Evolutionary conservation across 2,329 filamentous ascomycete species (phyloP), one percentile per base, ranked within the genome.

Genomic region (Sclerotinia glacialis): DNA sequence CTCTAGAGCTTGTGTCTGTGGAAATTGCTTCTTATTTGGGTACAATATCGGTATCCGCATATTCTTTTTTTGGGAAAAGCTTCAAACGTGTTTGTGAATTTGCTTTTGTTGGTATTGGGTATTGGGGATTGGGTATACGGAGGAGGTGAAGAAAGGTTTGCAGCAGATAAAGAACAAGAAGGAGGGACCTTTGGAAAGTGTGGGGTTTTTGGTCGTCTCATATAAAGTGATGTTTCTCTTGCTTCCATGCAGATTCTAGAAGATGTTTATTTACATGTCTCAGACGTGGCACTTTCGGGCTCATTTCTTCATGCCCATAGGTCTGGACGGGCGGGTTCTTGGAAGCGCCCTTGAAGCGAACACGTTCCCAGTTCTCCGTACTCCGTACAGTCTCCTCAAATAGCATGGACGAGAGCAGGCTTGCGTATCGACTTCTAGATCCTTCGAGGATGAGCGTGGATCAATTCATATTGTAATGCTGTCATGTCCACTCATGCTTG

Each of bases 401-500:
- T 46, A 26, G 14, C 26, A 31, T 59, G 55, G 18, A n/a, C 23
- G 18, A 28, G 40, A 46, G n/a, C 55, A 44, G 26, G 55, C 40
- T 46, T 59, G 14, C 14, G 46, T n/a, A n/a, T 59, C 55, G 26
- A 59, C 18, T 40, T 59, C 55, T 46, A n/a, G n/a, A 46, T 59
- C 55, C 55, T 59, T 46, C 40, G 40, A 59, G 55, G 55, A 46
- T 46, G 40, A 18, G 31, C 34, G 56, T 58, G 55, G 55, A 55
- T 55, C 40, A 23, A 47, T 59, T 46, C 16, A 28, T 11, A 28
- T 11, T 59, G 55, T 59, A 46, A 46, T 46, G 26, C 40, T 46
- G 55, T 40, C 46, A 60, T 47, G 16, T 37, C 58, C 44, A 60
- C 58, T 26, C 58, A 60, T 60, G n/a, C 44, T 26, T 60, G n/a